A percentile compares a stretch with the other conserved stretches of the same genome.
Evolutionary conservation across 2,329 filamentous ascomycete species (phyloP).

Genomic region (Raffaelea ambrosiae): DNA sequence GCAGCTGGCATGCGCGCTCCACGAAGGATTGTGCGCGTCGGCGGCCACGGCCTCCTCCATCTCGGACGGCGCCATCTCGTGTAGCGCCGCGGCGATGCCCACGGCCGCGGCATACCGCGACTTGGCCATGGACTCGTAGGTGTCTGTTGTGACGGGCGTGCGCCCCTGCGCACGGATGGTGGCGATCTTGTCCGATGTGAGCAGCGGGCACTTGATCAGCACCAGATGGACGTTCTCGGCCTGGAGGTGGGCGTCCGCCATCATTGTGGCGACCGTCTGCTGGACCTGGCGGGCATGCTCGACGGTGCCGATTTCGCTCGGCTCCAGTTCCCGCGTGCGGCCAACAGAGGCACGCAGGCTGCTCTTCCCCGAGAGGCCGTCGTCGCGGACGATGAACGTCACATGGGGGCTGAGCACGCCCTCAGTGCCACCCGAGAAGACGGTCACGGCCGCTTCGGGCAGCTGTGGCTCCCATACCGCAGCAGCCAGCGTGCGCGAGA

Average conservation of each 20-base stretch:
- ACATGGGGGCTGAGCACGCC: slow-evolving; percentile 23
- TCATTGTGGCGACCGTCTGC: slow-evolving; percentile 12
- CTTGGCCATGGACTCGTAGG: slow-evolving; percentile 24
- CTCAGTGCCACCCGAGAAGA: slow-evolving; percentile 24
- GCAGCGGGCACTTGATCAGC: slow-evolving; percentile 15
- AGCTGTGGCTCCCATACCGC: slow-evolving; percentile 22
- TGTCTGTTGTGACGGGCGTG: slow-evolving; percentile 18
- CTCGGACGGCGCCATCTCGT: slow-evolving; percentile 13
- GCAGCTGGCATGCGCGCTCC: slow-evolving; percentile 21
- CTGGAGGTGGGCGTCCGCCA: slow-evolving; percentile 8
- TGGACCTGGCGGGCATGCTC: slow-evolving; percentile 17
- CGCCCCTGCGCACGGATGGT: slow-evolving; percentile 14
- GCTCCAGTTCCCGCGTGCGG: slow-evolving; percentile 17
- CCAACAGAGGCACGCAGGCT: slow-evolving; percentile 18
- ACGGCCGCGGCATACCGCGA: slow-evolving; percentile 22
- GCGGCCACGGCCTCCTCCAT: not conserved
- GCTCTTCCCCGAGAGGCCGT: slow-evolving; percentile 5
- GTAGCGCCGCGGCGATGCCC: slow-evolving; percentile 19
- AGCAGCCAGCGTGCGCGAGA: slow-evolving; percentile 21
- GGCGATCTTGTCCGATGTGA: slow-evolving; percentile 19
- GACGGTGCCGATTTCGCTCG: slow-evolving; percentile 21
- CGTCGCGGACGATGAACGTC: slow-evolving; percentile 18
- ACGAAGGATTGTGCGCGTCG: slow-evolving; percentile 5
- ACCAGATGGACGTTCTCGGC: slow-evolving; percentile 17
- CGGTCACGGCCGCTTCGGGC: slow-evolving; percentile 18